Evolutionary conservation across 1,284 basidiomycete genomes (phyloP), one percentile per base, ranked within the genome.

Genomic region (Puccinia coronata): DNA sequence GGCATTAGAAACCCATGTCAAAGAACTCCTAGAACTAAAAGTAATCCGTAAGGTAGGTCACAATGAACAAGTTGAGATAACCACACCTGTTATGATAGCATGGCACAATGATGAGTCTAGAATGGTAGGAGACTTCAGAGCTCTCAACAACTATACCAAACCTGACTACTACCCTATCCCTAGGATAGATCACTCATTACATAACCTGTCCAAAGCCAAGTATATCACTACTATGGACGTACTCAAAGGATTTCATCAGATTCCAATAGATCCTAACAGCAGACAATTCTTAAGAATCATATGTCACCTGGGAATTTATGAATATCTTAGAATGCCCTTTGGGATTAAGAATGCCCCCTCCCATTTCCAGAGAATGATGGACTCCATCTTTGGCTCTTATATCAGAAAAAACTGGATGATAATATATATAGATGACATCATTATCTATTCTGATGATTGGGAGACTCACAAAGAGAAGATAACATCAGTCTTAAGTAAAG

Each of bases 211-310:
- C 0, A 70, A 70, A 31, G 67, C 41, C 8, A 70, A 70, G 9
- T 70, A 31, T 70, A 49, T 70, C 8, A 70, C 67, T 23, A 47
- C 39, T 11, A 70, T 70, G 67, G n/a, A 70, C 31, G 47, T 49
- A 2, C 47, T 70, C 12, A 70, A 70, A 70, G 67, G 67, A 11
- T 70, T 70, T n/a, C 43, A 70, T 31, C 67, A 70, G 20, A 61
- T 61, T 34, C 59, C 59, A 3, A 34, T 61, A 34, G 28, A 28
- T 1, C 59, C 59, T 34, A 16, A 61, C 0, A 61, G 59, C 18
- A 61, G 59, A 61, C 0, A 31, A 3, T 61, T 61, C 16, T 20
- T 61, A 11, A 61, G 59, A 11, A 61, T 61, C 28, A 61, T 61
- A 3, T 61, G 28, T 61, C 59, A 61, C 34, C 25, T 61, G 2